phyloP scores from a whole-genome alignment of 2,329 filamentous ascomycete genomes.

The Ophiostoma populinum region DNA sequence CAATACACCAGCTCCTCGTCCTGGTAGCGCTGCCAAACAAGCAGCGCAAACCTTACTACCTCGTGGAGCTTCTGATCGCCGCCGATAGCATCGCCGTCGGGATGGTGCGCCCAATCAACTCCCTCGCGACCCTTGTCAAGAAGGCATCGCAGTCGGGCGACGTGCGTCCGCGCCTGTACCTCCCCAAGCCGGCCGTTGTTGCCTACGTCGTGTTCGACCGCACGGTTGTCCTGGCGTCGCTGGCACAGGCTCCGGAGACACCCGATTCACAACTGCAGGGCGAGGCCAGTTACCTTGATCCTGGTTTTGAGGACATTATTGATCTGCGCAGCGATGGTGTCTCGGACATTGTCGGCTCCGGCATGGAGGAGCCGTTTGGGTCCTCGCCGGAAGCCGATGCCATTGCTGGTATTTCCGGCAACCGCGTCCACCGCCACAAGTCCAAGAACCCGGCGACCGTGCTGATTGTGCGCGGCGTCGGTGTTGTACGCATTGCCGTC shows the following conservation, averaged over 20 bases:
- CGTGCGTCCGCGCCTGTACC: slow-evolving; percentile 46
- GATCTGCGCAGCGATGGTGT: slow-evolving; percentile 53
- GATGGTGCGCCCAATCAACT: slow-evolving; percentile 50
- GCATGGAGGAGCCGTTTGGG: slow-evolving; percentile 40
- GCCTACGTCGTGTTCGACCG: slow-evolving; percentile 69
- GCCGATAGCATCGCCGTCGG: slow-evolving; percentile 35
- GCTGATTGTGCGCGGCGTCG: slow-evolving; percentile 44
- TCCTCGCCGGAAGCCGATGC: slow-evolving; percentile 16
- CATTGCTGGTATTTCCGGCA: slow-evolving; percentile 1
- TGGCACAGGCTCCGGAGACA: slow-evolving; percentile 47
- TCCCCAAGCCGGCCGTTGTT: slow-evolving; percentile 63
- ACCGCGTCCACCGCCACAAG: slow-evolving; percentile 31
- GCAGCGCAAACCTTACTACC: slow-evolving; percentile 44
- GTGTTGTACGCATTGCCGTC: slow-evolving; percentile 40
- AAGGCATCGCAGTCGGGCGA: slow-evolving; percentile 21
- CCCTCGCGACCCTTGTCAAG: slow-evolving; percentile 33
- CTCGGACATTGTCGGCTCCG: slow-evolving; percentile 46
- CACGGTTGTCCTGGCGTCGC: slow-evolving; percentile 60
- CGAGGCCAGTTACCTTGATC: slow-evolving; percentile 41
- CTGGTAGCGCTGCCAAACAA: slow-evolving; percentile 39
- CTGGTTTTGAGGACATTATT: slow-evolving; percentile 72
- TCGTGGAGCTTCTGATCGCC: slow-evolving; percentile 54
- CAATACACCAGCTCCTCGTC: slow-evolving; percentile 40
- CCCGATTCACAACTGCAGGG: slow-evolving; percentile 61
- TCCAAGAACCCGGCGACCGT: slow-evolving; percentile 45